Conservation (phyloP, 441 rosid genomes). For the Adansonia grandidieri region DNA sequence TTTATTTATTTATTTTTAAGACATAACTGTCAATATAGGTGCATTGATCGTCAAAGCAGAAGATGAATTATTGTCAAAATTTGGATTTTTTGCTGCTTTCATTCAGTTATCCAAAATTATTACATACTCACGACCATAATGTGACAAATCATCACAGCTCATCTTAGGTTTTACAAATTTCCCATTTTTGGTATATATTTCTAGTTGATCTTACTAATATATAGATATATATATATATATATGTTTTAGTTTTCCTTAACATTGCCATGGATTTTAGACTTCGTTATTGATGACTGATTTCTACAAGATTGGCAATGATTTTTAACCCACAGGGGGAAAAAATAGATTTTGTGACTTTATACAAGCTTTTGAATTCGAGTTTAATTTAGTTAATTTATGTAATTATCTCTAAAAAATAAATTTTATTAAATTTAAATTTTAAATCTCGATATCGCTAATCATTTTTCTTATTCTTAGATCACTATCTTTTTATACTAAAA, state of each 20-base stretch:
- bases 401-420: no score
- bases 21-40: not conserved
- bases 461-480: no score
- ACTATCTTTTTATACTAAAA: no score
- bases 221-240: no score
- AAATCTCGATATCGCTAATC: no score
- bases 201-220: not conserved
- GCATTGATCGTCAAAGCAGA: not conserved
- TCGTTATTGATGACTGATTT: not conserved
- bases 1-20: no score
- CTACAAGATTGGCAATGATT: not conserved
- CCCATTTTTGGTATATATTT: not conserved
- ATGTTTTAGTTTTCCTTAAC: not conserved
- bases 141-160: not conserved
- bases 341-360: not conserved
- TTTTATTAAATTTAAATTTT: no score
- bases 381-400: no score
- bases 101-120: not conserved
- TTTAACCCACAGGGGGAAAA: not conserved
- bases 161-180: not conserved
- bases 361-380: not conserved
- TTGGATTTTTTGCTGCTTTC: not conserved
- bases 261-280: not conserved
- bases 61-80: not conserved
- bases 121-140: not conserved